Evolutionary conservation across 306 rosid genomes (phyloP).

Genomic region (Cucumis hystrix): DNA sequence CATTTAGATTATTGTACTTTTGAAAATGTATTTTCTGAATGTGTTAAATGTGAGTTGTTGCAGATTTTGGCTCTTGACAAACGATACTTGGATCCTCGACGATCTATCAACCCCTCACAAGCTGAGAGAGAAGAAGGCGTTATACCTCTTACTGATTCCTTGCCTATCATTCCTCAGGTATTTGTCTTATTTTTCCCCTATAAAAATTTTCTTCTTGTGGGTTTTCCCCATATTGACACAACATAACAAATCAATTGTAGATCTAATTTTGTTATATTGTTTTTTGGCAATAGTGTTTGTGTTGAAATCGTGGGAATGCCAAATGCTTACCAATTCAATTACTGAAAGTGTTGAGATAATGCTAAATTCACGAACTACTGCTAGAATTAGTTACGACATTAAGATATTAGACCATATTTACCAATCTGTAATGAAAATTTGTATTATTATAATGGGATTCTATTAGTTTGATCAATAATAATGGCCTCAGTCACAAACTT

Average conservation of each 20-base stretch:
- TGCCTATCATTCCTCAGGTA: slow-evolving; percentile 90
- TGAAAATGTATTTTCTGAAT: background rate
- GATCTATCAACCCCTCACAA: slow-evolving; percentile 69
- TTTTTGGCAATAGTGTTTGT: background rate
- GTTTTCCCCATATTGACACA: background rate
- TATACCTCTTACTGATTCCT: slow-evolving; percentile 87
- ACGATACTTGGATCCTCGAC: slow-evolving; percentile 80
- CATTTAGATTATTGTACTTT: background rate
- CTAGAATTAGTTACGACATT: background rate
- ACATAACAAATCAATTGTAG: background rate
- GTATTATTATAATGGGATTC: too few species aligned
- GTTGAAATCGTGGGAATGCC: background rate
- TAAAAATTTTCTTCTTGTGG: background rate
- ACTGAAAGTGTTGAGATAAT: background rate
- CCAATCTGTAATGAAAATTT: too few species aligned
- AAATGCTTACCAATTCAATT: background rate
- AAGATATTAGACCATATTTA: background rate
- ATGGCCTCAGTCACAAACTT: too few species aligned
- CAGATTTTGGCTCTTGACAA: slow-evolving; percentile 96
- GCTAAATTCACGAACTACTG: background rate
- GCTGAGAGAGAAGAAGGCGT: slow-evolving; percentile 95
- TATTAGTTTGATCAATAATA: too few species aligned
- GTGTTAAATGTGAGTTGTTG: slow-evolving; percentile 1
- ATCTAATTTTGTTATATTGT: background rate
- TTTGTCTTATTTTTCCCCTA: background rate